Evolutionary conservation across 257 asterid genomes (phyloP).

Genomic region (Solanum ossicruentum): DNA sequence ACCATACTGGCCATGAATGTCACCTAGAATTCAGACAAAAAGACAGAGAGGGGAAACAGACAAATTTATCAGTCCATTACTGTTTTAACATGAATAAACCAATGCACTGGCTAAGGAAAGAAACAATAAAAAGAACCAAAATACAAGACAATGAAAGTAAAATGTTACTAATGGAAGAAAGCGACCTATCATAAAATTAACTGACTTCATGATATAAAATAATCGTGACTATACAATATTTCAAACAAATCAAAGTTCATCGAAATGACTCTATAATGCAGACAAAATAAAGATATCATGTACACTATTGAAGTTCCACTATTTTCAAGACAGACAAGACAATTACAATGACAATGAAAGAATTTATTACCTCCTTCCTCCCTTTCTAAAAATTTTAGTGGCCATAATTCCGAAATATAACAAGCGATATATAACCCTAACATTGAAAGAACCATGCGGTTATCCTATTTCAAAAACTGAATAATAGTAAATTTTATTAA

Average conservation of each 20-base stretch:
- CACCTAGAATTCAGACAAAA: slow-evolving; percentile 32
- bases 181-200: background rate
- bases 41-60: background rate
- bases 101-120: background rate
- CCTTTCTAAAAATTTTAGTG: background rate
- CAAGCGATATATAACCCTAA: background rate
- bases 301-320: background rate
- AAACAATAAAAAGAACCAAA: background rate
- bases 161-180: background rate
- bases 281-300: background rate
- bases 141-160: background rate
- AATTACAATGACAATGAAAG: background rate
- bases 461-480: background rate
- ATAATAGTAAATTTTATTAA: background rate
- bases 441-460: background rate
- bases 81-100: background rate
- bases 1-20: slow-evolving; percentile 66
- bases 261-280: background rate
- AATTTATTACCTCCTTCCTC: background rate
- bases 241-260: background rate
- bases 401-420: background rate
- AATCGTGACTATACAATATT: background rate
- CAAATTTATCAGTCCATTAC: background rate
- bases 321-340: background rate
- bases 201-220: background rate